A percentile compares a stretch with the other conserved stretches of the same genome.
phyloP scores from a whole-genome alignment of 2,329 filamentous ascomycete species.

The Cladosporium austrohemisphaericum region DNA sequence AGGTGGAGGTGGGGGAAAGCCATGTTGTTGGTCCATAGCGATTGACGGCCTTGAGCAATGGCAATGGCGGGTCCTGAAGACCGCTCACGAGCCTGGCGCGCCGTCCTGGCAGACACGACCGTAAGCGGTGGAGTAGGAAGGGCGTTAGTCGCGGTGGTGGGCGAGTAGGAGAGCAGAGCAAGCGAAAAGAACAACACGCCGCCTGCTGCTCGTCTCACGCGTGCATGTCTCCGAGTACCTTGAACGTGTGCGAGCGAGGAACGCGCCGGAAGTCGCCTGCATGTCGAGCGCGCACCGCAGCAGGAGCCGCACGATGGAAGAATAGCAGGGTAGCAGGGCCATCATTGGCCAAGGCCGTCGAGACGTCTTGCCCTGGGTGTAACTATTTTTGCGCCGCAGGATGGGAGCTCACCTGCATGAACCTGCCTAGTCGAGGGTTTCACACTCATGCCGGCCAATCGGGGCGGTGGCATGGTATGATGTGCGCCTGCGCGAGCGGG shows the following conservation, averaged over 20 bases:
- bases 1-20: conserved; percentile 27
- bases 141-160: conserved; percentile 16
- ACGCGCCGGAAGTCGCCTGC: conserved; percentile 12
- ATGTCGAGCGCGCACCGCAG: background rate
- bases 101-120: conserved; percentile 20
- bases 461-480: background rate
- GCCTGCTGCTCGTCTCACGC: conserved; percentile 10
- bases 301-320: background rate
- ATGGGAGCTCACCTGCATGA: conserved; percentile 8
- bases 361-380: conserved; percentile 3
- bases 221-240: background rate
- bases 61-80: conserved; percentile 1
- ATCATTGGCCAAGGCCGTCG: conserved; percentile 13
- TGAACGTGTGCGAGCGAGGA: conserved; percentile 3
- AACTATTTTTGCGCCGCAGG: conserved; percentile 11
- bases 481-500: conserved; percentile 8
- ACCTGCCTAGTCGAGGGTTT: conserved; percentile 1
- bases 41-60: conserved; percentile 1
- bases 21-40: conserved; percentile 32
- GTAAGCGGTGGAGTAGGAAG: conserved; percentile 18
- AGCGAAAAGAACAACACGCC: conserved; percentile 9
- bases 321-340: background rate
- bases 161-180: conserved; percentile 22
- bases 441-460: conserved; percentile 5
- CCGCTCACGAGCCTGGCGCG: conserved; percentile 13